phyloP scores from a whole-genome alignment of 176 grass and related monocot species.

The Ananas comosus region DNA sequence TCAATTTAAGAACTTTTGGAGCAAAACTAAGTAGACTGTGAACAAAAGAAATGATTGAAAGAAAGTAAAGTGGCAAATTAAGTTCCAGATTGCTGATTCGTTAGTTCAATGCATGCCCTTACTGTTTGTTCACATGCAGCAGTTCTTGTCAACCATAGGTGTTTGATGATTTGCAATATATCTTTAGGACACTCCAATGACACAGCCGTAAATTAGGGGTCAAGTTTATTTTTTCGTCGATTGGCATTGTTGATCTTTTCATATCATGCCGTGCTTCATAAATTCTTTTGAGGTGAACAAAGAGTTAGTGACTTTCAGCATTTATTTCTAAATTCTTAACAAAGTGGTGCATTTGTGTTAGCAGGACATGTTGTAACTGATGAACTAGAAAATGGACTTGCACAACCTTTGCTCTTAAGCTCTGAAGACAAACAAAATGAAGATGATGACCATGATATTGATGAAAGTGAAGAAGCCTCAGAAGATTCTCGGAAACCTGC shows the following conservation, averaged over 20 bases:
- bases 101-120: constrained; percentile 16
- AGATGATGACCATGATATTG: constrained; percentile 54
- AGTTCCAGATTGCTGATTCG: no score
- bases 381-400: constrained; percentile 64
- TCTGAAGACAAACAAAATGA: constrained; percentile 49
- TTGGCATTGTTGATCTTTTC: neutral
- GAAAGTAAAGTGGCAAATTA: no score
- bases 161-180: no score
- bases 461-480: constrained; percentile 57
- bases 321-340: neutral
- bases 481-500: constrained; percentile 61
- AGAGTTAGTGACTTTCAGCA: neutral
- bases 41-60: no score
- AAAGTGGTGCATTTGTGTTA: neutral
- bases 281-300: neutral
- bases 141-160: no score
- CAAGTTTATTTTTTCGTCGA: neutral
- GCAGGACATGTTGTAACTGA: constrained; percentile 49
- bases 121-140: neutral
- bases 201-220: no score
- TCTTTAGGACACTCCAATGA: no score
- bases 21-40: no score
- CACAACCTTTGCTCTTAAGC: constrained; percentile 51
- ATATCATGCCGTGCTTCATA: neutral
- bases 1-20: no score